Conservation (phyloP, 345 rosid species). For the Dovyalis caffra region DNA sequence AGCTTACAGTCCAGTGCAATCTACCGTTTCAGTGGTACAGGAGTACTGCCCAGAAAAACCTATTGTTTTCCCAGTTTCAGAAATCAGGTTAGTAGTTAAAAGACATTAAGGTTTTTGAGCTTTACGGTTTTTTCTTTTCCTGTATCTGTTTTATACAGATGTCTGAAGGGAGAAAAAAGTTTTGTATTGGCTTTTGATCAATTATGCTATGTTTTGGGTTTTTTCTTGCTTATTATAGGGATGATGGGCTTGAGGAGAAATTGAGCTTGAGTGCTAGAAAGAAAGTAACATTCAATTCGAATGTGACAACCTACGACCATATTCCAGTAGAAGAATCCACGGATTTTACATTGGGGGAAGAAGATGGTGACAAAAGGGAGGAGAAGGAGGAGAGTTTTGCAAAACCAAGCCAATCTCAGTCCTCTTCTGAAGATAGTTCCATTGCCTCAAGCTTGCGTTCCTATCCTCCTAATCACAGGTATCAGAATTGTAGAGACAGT, state of each 20-base stretch:
- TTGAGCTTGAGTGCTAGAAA: constrained; percentile 41
- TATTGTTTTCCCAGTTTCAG: constrained; percentile 29
- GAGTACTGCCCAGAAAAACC: constrained; percentile 26
- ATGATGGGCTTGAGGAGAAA: constrained; percentile 45
- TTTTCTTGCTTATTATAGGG: constrained; percentile 30
- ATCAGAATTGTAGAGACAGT: constrained; percentile 35
- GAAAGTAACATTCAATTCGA: constrained; percentile 76
- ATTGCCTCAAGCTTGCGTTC: constrained; percentile 48
- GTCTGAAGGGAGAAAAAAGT: too few species aligned
- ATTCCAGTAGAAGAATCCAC: constrained; percentile 41
- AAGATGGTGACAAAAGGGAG: constrained; percentile 25
- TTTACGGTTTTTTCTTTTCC: background rate
- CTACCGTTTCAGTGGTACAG: constrained; percentile 28
- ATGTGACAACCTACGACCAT: constrained; percentile 65
- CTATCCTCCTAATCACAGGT: constrained; percentile 54
- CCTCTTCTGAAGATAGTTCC: constrained; percentile 49
- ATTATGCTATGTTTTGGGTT: constrained; percentile 1
- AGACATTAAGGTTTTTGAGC: background rate
- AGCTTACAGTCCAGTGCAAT: constrained; percentile 24
- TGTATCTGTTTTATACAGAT: background rate
- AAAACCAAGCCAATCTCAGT: constrained; percentile 35
- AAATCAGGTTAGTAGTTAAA: constrained; percentile 37
- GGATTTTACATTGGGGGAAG: constrained; percentile 30
- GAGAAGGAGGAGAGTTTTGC: constrained; percentile 22
- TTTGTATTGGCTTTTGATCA: too few species aligned